Evolutionary conservation across 768 basidiomycete species (phyloP).

Genomic region (Cyclocybe aegerita): DNA sequence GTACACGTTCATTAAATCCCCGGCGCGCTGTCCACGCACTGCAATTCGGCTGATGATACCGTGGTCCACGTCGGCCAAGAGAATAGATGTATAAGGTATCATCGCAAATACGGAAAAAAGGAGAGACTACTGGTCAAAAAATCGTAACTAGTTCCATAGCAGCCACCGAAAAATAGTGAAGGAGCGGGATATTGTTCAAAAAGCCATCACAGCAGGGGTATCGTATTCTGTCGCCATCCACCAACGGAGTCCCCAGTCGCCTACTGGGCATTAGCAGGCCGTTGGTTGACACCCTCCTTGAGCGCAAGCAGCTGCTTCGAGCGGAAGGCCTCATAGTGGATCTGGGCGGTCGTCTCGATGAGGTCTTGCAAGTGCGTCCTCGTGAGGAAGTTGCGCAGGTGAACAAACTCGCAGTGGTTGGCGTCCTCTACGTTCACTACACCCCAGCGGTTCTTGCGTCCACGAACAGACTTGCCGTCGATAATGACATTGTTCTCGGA

Average conservation of each 20-base stretch:
- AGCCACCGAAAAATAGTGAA: slow-evolving; percentile 19
- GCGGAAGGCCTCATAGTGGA: slow-evolving; percentile 99
- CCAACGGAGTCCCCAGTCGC: background rate
- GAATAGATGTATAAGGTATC: slow-evolving; percentile 16
- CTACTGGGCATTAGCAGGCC: slow-evolving; percentile 44
- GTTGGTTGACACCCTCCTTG: slow-evolving; percentile 89
- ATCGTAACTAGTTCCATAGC: slow-evolving; percentile 22
- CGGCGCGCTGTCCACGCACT: background rate
- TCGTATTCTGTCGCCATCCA: slow-evolving; percentile 16
- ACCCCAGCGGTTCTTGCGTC: slow-evolving; percentile 97
- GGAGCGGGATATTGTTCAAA: slow-evolving; percentile 16
- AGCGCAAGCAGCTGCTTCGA: slow-evolving; percentile 96
- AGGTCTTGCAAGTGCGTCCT: slow-evolving; percentile 97
- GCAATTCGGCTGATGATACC: background rate
- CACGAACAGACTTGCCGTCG: slow-evolving; percentile 92
- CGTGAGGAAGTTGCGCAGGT: slow-evolving; percentile 95
- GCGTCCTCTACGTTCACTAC: slow-evolving; percentile 98
- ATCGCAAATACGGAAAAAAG: slow-evolving; percentile 18
- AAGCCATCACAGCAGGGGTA: slow-evolving; percentile 15
- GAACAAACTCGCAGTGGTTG: slow-evolving; percentile 96
- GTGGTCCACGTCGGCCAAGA: background rate
- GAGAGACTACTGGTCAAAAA: slow-evolving; percentile 16
- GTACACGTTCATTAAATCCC: no score
- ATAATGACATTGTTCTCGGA: slow-evolving; percentile 95
- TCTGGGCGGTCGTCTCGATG: slow-evolving; percentile 98